These are phyloP conservation scores for Aspergillus hortae DNA, from an alignment of 2,329 filamentous ascomycete genomes.

Conservation along the genomic window DNA sequence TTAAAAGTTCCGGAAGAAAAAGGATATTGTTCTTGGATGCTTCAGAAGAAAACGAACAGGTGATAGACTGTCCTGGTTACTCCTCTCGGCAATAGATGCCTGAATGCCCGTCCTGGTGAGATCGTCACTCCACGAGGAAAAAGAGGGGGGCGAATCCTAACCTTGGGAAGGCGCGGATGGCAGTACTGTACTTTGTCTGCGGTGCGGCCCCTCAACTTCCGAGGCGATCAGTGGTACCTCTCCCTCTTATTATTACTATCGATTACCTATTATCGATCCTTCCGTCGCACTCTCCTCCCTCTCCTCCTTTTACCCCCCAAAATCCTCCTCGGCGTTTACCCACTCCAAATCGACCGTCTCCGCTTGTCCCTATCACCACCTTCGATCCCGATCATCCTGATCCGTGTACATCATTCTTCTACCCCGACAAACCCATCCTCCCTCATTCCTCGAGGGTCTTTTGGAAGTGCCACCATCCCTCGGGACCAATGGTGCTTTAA, in stretches of 20 bases:
- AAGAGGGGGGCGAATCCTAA: background rate
- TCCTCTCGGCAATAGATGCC: background rate
- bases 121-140: background rate
- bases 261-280: background rate
- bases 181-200: background rate
- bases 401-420: slow-evolving; percentile 1
- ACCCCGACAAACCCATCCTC: background rate
- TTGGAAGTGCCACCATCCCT: background rate
- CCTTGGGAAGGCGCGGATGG: background rate
- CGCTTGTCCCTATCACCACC: slow-evolving; percentile 3
- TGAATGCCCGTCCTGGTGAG: background rate
- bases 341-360: slow-evolving; percentile 2
- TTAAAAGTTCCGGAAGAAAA: no score
- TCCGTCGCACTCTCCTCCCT: background rate
- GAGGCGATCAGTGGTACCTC: slow-evolving; percentile 14
- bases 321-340: slow-evolving; percentile 4
- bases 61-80: no score
- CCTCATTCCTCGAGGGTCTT: background rate
- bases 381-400: slow-evolving; percentile 1
- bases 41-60: no score
- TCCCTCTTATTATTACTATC: background rate
- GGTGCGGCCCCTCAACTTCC: slow-evolving; percentile 20
- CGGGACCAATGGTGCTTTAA: background rate
- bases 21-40: no score
- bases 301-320: slow-evolving; percentile 8